Percentiles rank a stretch among this genome's conserved stretches.
phyloP scores from a whole-genome alignment of 2,329 filamentous ascomycete genomes.

The Epichloe sp. region DNA sequence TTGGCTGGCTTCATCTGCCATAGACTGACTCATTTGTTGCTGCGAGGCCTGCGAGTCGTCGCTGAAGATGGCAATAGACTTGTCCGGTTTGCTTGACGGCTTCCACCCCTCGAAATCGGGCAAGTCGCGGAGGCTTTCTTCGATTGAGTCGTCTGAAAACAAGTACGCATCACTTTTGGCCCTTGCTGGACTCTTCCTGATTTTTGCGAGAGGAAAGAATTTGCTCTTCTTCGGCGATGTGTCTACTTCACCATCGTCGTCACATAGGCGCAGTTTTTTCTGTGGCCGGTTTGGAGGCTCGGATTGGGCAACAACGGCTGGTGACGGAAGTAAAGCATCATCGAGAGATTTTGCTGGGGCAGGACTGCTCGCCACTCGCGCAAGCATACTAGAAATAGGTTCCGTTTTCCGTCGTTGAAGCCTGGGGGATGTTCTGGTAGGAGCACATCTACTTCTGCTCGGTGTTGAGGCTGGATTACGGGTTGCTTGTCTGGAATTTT shows the following conservation, averaged over 20 bases:
- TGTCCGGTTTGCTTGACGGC: slow-evolving; percentile 20
- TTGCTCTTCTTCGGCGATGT: slow-evolving; percentile 34
- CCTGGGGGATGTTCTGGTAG: slow-evolving; percentile 24
- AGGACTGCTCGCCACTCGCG: slow-evolving; percentile 12
- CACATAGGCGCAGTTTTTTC: slow-evolving; percentile 46
- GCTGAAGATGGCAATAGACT: slow-evolving; percentile 31
- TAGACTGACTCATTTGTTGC: slow-evolving; percentile 9
- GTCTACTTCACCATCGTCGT: slow-evolving; percentile 24
- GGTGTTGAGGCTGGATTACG: slow-evolving; percentile 4
- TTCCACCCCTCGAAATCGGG: slow-evolving; percentile 40
- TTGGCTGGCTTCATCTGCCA: slow-evolving; percentile 3
- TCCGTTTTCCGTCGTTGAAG: slow-evolving; percentile 38
- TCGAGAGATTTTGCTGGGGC: slow-evolving; percentile 7
- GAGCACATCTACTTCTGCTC: slow-evolving; percentile 8
- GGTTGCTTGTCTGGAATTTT: slow-evolving; percentile 17
- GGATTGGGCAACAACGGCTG: slow-evolving; percentile 6
- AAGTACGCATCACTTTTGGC: slow-evolving; percentile 29
- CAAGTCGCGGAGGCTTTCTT: slow-evolving; percentile 37
- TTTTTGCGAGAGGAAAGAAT: slow-evolving; percentile 32
- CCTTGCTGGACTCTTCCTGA: slow-evolving; percentile 13
- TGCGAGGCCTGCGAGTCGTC: slow-evolving; percentile 20
- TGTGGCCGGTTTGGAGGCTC: slow-evolving; percentile 27
- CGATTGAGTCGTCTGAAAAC: slow-evolving; percentile 44
- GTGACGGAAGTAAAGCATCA: slow-evolving; percentile 5
- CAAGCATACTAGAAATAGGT: slow-evolving; percentile 33